A percentile compares a stretch with the other conserved stretches of the same genome.
These are phyloP conservation scores for Rhazya stricta DNA, from an alignment of 257 asterid genomes.

Conservation along the genomic window DNA sequence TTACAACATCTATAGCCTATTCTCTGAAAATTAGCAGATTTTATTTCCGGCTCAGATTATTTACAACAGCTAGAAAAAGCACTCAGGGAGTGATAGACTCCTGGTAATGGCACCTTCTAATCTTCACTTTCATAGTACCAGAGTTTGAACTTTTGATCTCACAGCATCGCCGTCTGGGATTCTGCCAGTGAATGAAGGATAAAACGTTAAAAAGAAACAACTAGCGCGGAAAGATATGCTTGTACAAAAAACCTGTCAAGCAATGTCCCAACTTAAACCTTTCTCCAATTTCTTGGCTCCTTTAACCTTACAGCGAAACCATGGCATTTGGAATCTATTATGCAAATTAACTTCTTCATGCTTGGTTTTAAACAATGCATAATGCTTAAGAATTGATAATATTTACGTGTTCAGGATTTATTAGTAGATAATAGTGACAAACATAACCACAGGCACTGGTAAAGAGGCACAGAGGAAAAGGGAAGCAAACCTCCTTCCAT, in stretches of 20 bases:
- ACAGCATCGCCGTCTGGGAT: constrained; percentile 62
- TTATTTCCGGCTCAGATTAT: background rate
- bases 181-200: constrained; percentile 33
- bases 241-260: background rate
- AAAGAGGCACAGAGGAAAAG: background rate
- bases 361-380: background rate
- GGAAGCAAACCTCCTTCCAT: constrained; percentile 54
- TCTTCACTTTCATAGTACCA: constrained; percentile 39
- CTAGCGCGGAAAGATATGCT: background rate
- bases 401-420: background rate
- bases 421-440: background rate
- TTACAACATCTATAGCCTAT: background rate
- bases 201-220: background rate
- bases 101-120: constrained; percentile 50
- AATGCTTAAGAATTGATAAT: background rate
- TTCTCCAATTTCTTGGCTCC: background rate
- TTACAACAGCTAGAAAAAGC: background rate
- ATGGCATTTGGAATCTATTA: background rate
- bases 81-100: constrained; percentile 48
- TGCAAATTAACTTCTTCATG: background rate
- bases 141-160: constrained; percentile 36
- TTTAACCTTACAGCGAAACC: background rate
- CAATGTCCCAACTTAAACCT: background rate
- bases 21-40: background rate
- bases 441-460: background rate